Conservation (phyloP, 169 alveolate genomes). For the Cryptosporidium baileyi region DNA sequence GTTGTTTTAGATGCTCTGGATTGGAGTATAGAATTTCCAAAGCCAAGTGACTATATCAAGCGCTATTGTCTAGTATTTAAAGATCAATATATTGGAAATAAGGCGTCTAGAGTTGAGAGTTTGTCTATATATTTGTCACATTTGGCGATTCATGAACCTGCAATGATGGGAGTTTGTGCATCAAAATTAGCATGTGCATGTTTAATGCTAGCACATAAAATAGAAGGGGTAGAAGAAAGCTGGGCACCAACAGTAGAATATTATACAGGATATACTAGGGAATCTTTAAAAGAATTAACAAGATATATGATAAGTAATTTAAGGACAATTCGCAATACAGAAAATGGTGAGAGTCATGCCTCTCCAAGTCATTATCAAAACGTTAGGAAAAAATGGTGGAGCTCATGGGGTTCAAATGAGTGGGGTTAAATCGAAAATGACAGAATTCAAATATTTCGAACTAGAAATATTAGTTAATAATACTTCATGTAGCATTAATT, state of each 20-base stretch:
- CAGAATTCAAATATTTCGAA: too few relatives aligned
- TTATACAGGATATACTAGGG: slow-evolving; percentile 61
- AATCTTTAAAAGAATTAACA: slow-evolving; percentile 56
- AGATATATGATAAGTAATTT: slow-evolving; percentile 67
- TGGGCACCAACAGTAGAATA: slow-evolving; percentile 67
- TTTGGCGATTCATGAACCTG: slow-evolving; percentile 67
- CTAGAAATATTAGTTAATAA: too few relatives aligned
- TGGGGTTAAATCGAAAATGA: slow-evolving; percentile 70
- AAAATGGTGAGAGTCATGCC: slow-evolving; percentile 67
- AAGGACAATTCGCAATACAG: slow-evolving; percentile 65
- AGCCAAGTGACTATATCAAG: slow-evolving; percentile 68
- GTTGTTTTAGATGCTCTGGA: slow-evolving; percentile 62
- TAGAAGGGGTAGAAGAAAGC: slow-evolving; percentile 68
- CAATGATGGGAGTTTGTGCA: slow-evolving; percentile 69
- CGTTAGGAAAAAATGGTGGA: slow-evolving; percentile 69
- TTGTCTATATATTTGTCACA: slow-evolving; percentile 56
- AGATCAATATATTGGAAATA: slow-evolving; percentile 64
- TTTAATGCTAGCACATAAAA: slow-evolving; percentile 63
- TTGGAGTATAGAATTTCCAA: slow-evolving; percentile 67
- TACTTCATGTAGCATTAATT: too few relatives aligned
- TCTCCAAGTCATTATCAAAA: slow-evolving; percentile 69
- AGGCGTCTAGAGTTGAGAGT: slow-evolving; percentile 58
- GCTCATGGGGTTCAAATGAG: slow-evolving; percentile 69
- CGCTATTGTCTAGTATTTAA: slow-evolving; percentile 62
- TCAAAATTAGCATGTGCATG: slow-evolving; percentile 67